A percentile compares a stretch with the other conserved stretches of the same genome.
These are phyloP conservation scores for Schizosaccharomyces cryophilus DNA, from an alignment of 805 yeast genomes.

Conservation along the genomic window DNA sequence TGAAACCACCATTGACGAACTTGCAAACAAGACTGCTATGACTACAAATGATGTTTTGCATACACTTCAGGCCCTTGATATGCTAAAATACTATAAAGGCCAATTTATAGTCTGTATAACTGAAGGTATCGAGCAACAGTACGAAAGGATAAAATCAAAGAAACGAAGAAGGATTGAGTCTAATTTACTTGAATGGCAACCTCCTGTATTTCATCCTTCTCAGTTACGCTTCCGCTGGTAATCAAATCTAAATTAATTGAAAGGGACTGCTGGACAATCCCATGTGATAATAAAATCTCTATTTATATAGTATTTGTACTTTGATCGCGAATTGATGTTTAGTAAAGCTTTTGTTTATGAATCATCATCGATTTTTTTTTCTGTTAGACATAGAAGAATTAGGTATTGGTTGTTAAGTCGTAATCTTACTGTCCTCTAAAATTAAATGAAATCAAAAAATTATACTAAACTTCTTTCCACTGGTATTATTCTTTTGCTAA, in stretches of 20 bases:
- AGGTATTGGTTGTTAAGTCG: no score
- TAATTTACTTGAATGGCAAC: constrained; percentile 62
- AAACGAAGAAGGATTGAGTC: constrained; percentile 46
- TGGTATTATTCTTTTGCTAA: no score
- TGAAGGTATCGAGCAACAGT: constrained; percentile 52
- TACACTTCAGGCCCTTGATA: constrained; percentile 73
- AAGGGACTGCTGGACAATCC: no score
- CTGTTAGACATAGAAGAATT: no score
- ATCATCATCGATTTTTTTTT: no score
- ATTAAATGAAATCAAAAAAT: no score
- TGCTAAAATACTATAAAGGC: constrained; percentile 79
- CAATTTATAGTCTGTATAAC: constrained; percentile 77
- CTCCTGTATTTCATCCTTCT: constrained; percentile 83
- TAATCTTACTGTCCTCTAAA: no score
- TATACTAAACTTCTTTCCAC: no score
- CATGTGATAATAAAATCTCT: no score
- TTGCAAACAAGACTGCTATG: constrained; percentile 69
- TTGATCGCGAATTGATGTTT: no score
- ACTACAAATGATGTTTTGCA: constrained; percentile 88
- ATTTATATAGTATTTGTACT: no score
- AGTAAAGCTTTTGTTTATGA: no score
- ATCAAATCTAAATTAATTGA: neutral
- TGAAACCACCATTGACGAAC: constrained; percentile 61
- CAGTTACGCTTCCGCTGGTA: constrained; percentile 91
- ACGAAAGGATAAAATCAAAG: constrained; percentile 45